These are phyloP conservation scores for Hyaloscypha variabilis DNA, from an alignment of 495 filamentous ascomycete genomes.

Conservation along the genomic window DNA sequence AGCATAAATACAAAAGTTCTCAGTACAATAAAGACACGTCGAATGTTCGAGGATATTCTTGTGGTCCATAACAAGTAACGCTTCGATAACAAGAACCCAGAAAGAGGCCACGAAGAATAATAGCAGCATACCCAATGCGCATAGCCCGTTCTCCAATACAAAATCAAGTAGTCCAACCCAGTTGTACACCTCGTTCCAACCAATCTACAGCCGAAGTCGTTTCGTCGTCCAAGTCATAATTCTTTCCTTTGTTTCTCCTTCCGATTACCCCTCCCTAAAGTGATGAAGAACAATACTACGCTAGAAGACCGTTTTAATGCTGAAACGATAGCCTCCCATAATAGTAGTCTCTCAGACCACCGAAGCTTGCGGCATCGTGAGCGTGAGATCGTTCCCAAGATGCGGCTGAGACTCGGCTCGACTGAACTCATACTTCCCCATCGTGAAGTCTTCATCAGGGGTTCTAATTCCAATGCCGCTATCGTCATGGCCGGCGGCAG, in stretches of 20 bases:
- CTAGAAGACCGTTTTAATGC: not conserved
- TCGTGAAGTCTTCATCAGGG: constrained; percentile 59
- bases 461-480: constrained; percentile 70
- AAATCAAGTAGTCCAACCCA: constrained; percentile 17
- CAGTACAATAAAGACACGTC: not conserved
- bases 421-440: constrained; percentile 52
- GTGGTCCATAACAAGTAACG: not conserved
- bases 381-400: constrained; percentile 10
- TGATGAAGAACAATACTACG: constrained; percentile 15
- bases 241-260: constrained; percentile 9
- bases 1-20: constrained; percentile 1
- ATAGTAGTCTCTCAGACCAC: constrained; percentile 7
- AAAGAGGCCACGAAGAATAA: constrained; percentile 1
- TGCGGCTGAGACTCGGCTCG: constrained; percentile 17
- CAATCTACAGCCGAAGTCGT: constrained; percentile 32
- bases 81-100: not conserved
- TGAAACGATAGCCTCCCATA: not conserved
- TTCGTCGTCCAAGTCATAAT: constrained; percentile 32
- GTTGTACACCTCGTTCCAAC: constrained; percentile 27
- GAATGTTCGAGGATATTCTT: not conserved
- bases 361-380: constrained; percentile 20
- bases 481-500: constrained; percentile 56
- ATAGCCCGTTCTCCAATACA: constrained; percentile 9
- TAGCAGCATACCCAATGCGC: not conserved
- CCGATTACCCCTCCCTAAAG: constrained; percentile 17